These are phyloP conservation scores for Emergomyces pasteurianus DNA, from an alignment of 2,329 filamentous ascomycete species.

Conservation along the genomic window DNA sequence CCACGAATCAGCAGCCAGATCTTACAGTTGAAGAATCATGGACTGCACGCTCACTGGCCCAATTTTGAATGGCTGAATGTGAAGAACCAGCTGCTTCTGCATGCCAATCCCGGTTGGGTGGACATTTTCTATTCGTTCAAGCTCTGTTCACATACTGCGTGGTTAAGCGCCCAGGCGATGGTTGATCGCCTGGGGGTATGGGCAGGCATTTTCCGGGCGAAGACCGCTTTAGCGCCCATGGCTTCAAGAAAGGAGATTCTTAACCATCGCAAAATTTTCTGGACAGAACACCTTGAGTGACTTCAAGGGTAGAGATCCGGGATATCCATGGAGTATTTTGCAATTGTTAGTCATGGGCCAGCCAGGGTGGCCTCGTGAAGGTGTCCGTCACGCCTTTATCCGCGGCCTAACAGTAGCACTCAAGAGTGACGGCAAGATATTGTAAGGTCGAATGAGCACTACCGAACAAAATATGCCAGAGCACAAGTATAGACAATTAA, in stretches of 20 bases:
- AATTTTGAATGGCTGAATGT: neutral
- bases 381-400: neutral
- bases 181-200: neutral
- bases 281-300: neutral
- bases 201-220: neutral
- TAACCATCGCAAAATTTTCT: neutral
- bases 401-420: neutral
- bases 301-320: neutral
- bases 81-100: neutral
- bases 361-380: neutral
- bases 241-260: conserved; percentile 30
- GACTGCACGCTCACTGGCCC: neutral
- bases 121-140: neutral
- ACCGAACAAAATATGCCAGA: neutral
- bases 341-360: neutral
- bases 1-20: neutral
- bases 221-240: conserved; percentile 14
- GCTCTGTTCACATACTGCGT: neutral
- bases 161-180: neutral
- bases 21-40: neutral
- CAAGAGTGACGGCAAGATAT: neutral
- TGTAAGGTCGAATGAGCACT: neutral
- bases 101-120: neutral
- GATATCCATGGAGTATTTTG: neutral
- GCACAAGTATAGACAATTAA: neutral